Evolutionary conservation across 2,329 filamentous ascomycete genomes (phyloP), one percentile per base, ranked within the genome.

Genomic region (Fusarium neocosmosporiellum): DNA sequence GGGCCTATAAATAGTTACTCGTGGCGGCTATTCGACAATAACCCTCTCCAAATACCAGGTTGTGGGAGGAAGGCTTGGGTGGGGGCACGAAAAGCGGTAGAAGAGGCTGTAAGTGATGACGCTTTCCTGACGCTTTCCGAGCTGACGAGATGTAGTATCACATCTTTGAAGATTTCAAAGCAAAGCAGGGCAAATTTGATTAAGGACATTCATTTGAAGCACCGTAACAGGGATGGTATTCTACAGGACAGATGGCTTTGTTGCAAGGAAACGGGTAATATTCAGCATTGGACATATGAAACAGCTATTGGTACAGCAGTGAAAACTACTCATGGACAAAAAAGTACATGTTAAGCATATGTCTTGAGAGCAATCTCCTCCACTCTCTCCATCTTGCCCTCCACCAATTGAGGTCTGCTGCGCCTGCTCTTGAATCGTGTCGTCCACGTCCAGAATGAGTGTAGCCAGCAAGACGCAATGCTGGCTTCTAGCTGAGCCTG

Each of bases 1-100:
- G 60, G 60, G 2, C 48, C 60, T 1, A 31, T 63, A 48, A 63
- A 57, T 4, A 63, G 48, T 18, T 63, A 55, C 37, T 43, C 60
- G 1, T 63, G 60, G 60, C 46, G 60, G 1, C 0, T 63, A 8
- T 63, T 63, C 24, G 11, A 46, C 5, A 63, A 48, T 1, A 63
- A 63, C 13, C 48, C 48, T 31, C 1, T n/a, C 1, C 11, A 41
- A 5, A 43, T 63, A 8, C 48, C 48, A 0, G 60, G 60, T 1
- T 10, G 2, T 39, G 59, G 59, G n/a, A 62, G 59, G 2, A 62
- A 41, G 13, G 2, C 6, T 22, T 62, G 59, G 59, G 1, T 5
- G 4, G 59, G 46, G 2, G 59, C 59, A 31, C 22, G 59, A 31
- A 54, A 62, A 5, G 46, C 27, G 18, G 46, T 62, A 5, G 59